Conservation (phyloP, 108 stramenopile genomes). For the Aurantiochytrium sp. region DNA sequence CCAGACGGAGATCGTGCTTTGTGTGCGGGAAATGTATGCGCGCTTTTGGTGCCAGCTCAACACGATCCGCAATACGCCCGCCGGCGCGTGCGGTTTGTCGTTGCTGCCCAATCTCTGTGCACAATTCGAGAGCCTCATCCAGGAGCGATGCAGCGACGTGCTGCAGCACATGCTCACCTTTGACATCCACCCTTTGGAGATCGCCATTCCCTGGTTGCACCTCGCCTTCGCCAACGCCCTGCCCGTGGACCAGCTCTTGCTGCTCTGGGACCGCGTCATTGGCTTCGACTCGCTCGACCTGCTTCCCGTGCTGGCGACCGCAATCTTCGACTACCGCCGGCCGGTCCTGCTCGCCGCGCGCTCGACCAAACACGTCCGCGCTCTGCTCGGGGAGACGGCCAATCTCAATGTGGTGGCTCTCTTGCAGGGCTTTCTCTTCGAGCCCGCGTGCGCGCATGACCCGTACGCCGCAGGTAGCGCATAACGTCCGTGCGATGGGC, state of each 20-base stretch:
- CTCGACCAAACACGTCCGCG: neutral
- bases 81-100: neutral
- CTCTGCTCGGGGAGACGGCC: neutral
- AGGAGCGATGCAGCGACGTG: neutral
- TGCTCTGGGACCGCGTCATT: neutral
- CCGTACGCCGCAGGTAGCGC: too few species aligned
- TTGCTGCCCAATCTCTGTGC: neutral
- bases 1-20: neutral
- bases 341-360: neutral
- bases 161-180: neutral
- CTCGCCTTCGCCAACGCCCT: neutral
- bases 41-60: conserved; percentile 16
- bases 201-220: neutral
- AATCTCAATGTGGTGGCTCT: conserved; percentile 20
- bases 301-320: neutral
- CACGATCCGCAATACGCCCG: neutral
- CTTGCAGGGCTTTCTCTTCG: neutral
- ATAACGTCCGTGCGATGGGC: too few species aligned
- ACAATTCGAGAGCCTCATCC: neutral
- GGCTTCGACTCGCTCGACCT: conserved; percentile 10
- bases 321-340: neutral
- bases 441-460: too few species aligned
- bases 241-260: neutral
- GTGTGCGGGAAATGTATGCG: neutral
- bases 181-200: neutral